A percentile compares a stretch with the other conserved stretches of the same genome.
These are phyloP conservation scores for Paspalum notatum DNA, from an alignment of 176 grass and related monocot genomes.

Conservation along the genomic window DNA sequence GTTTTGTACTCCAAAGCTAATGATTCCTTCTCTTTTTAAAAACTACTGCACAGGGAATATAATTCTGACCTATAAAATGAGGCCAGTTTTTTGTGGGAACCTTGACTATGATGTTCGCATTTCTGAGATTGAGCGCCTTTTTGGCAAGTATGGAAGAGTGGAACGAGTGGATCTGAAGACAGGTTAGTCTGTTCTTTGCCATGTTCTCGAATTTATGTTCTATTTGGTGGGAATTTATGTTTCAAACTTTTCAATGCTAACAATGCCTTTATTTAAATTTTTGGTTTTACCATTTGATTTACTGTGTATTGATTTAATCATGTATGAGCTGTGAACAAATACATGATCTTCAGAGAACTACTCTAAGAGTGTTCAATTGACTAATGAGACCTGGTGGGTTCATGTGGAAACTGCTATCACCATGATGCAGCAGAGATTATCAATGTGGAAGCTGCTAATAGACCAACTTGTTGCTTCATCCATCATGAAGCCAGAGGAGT, in stretches of 20 bases:
- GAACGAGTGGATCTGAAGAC: slow-evolving; percentile 98
- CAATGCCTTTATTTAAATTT: neutral
- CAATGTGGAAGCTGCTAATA: neutral
- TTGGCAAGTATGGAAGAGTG: slow-evolving; percentile 87
- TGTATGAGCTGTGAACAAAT: slow-evolving; percentile 18
- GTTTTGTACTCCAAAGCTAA: neutral
- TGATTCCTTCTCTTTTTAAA: neutral
- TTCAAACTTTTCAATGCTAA: no score
- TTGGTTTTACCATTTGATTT: neutral
- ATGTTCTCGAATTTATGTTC: neutral
- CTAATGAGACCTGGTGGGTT: neutral
- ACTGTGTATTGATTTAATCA: neutral
- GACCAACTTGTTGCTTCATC: slow-evolving; percentile 21
- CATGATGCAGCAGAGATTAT: slow-evolving; percentile 6
- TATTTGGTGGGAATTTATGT: no score
- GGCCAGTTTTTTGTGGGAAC: slow-evolving; percentile 94
- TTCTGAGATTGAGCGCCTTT: slow-evolving; percentile 84
- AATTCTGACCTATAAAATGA: slow-evolving; percentile 51
- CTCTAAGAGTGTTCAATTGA: slow-evolving; percentile 11
- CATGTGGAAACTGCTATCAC: slow-evolving; percentile 34
- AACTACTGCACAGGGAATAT: neutral
- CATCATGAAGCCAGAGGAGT: slow-evolving; percentile 32
- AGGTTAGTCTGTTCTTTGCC: slow-evolving; percentile 52
- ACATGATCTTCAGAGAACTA: neutral
- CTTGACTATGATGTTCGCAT: slow-evolving; percentile 89